Conservation (phyloP, 306 rosid species). For the Citrullus amarus region DNA sequence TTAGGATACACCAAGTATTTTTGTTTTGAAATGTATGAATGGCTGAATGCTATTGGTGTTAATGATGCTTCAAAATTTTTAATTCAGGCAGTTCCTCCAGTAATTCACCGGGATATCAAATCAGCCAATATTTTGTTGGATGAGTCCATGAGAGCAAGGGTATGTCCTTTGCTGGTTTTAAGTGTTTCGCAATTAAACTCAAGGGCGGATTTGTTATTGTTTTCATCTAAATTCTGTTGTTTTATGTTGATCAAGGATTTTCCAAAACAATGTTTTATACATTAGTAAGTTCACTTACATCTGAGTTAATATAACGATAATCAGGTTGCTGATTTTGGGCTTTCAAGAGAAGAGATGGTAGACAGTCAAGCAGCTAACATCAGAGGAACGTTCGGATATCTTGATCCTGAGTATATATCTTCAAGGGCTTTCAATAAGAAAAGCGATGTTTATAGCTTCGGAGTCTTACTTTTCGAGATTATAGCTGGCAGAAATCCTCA, state of each 20-base stretch:
- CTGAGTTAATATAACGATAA: background rate
- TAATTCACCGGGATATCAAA: constrained; percentile 89
- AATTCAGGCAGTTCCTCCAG: constrained; percentile 93
- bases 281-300: background rate
- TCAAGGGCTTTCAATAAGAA: constrained; percentile 83
- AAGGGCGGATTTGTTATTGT: background rate
- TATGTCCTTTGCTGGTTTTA: constrained; percentile 16
- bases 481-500: constrained; percentile 93
- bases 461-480: constrained; percentile 89
- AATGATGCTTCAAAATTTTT: background rate
- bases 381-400: constrained; percentile 92
- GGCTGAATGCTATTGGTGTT: background rate
- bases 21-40: background rate
- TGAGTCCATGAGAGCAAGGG: constrained; percentile 91
- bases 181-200: background rate
- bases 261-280: background rate
- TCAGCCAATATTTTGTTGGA: constrained; percentile 83
- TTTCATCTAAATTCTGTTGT: background rate
- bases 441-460: constrained; percentile 95
- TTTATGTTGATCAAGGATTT: background rate
- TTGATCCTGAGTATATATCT: constrained; percentile 90
- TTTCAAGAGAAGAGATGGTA: constrained; percentile 92
- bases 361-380: constrained; percentile 65
- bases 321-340: constrained; percentile 98
- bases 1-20: no score